Evolutionary conservation across 495 filamentous ascomycete genomes (phyloP), one percentile per base, ranked within the genome.

Genomic region (Hyphodiscus hymeniophilus): DNA sequence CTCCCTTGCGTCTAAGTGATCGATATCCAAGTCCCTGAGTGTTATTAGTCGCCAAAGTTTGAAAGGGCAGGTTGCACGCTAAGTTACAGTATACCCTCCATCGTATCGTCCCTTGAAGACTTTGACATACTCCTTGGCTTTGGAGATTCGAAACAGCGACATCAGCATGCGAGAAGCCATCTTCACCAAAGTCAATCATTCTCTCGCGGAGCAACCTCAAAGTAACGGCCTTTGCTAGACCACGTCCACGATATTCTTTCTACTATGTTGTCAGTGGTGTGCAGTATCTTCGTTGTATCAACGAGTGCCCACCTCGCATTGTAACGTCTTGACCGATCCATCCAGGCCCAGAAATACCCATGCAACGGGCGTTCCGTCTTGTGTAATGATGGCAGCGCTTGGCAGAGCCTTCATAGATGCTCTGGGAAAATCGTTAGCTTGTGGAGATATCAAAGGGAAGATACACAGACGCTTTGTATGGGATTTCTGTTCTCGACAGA

Each of bases 301-400:
- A 12, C 20, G 11, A 16, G 12, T 12, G 48, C 60, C 16, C 22
- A 62, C 61, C 61, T 69, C 66, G 38, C 62, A 59, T 52, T 69
- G 60, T 1, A 66, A 21, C 2, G 55, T 59, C 17, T 56, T 64
- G 11, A 66, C 23, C 2, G 56, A 60, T 17, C 66, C 66, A 43
- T 69, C 66, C 7, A 54, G 45, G 23, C 47, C 63, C 20, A 74
- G 50, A 23, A 74, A 65, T 5, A 54, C 65, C 71, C 71, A 75
- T 0, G 70, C 51, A 18, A 54, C 26, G 5, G 33, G 40, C 15
- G 17, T 21, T n/a, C 36, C 38, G 31, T 3, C 10, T 3, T 35
- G 17, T 7, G 23, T 3, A 8, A 21, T 4, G 36, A 33, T 11
- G 12, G 23, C 21, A 42, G n/a, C 3, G 16, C 47, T 30, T 2